Evolutionary conservation across 306 rosid species (phyloP), one percentile per base, ranked within the genome.

Genomic region (Parietaria judaica): DNA sequence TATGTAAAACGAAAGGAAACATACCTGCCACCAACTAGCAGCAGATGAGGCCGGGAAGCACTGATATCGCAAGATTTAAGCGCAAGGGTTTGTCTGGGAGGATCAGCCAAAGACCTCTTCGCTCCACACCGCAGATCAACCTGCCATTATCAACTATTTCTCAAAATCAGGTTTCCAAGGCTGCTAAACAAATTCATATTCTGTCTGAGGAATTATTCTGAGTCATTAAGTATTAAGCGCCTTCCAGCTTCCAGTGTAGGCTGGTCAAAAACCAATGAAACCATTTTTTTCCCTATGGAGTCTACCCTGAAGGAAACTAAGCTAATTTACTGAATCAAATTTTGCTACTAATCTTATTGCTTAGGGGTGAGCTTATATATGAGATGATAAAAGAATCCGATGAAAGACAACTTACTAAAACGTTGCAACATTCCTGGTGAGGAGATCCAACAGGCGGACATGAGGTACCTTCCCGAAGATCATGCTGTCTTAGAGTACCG

Each of bases 21-120:
- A 59, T 81, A 94, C 99, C 97, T 94, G 76, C 99, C 99, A 56
- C 99, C 99, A 79, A 94, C 97, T 74, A 94, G 72, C 46, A 94
- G 97, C 66, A 94, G 77, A 79, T 94, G 97, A 63, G 99, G 90
- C 74, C 95, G 78, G 64, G 86, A 76, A 72, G 95, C 72, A 78
- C 97, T 84, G 66, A 94, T 86, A 75, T 94, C 97, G 63, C 88
- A 89, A 58, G 99, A 86, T 84, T 94, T 94, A 63, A 94, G 76
- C 48, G 86, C 79, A 72, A 94, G 81, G 12, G 75, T 83, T 74
- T 94, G 94, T 74, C 83, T 84, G 44, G 97, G 97, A 69, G 95
- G 86, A 79, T 94, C 97, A 53, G 77, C 84, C 36, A 94, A 86
- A 53, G 99, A 86, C 76, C 89, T 88, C 81, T 88, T 88, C 56